Evolutionary conservation across 305 asterid genomes (phyloP), one percentile per base, ranked within the genome.

Genomic region (Fraxinus dipetala): DNA sequence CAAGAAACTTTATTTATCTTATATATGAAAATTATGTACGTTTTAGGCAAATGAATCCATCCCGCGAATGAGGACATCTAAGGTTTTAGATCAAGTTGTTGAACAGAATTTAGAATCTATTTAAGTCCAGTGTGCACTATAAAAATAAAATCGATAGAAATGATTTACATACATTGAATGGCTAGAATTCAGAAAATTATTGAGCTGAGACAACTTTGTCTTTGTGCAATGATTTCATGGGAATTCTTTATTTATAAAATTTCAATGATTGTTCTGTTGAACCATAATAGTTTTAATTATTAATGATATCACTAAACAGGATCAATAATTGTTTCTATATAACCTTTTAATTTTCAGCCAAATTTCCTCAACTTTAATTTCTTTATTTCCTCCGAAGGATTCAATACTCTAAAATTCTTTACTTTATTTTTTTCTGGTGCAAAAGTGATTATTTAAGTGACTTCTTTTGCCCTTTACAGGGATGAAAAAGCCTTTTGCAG

Each of bases 401-500:
- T 65, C 35, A 65, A 65, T 65, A 24, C n/a, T 65, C 10, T 8
- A 65, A 48, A 16, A n/a, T 54, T n/a, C 73, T 11, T 10, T 61
- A 7, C 16, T 24, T 63, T 18, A 6, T 54, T 54, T 13, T 69
- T 51, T 3, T 54, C 6, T 38, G 74, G 35, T 67, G 74, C 36
- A 28, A 67, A 28, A 30, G 74, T 30, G 35, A 67, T 67, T 67
- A 26, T 65, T 26, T 59, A 24, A 40, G 67, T 16, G 5, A 14
- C 31, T n/a, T 26, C n/a, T 31, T 40, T 20, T 43, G n/a, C 18
- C 5, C 1, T 16, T 78, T 86, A 72, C 92, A 93, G 98, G 91
- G 93, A 93, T 38, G 92, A 87, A 79, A 91, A 84, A 82, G 92
- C 87, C 76, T 88, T 90, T 83, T 93, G 98, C 81, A 92, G 97